Base-by-base conservation (phyloP, 1,284 basidiomycete species). In the Malassezia psittaci region DNA sequence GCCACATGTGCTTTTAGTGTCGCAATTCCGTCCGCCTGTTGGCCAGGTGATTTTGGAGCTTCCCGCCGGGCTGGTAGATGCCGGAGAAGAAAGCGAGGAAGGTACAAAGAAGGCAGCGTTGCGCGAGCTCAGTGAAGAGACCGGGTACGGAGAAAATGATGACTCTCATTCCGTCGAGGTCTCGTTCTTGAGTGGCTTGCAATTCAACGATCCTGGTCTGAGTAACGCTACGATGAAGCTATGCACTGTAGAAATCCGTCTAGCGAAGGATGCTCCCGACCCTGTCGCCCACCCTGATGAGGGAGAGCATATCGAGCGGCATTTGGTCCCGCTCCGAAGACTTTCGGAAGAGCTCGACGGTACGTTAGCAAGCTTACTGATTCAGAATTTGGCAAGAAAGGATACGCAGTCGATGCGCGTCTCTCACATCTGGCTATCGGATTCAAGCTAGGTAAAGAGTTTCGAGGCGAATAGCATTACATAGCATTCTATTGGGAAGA, bases 31-130 rank as follows among this genome's bases (percentile, higher is more conserved):
- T 11, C 63, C 67, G 5, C 68, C 66, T 10, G 64, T 67, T 0
- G 67, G 63, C 8, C 44, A 57, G 24, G 60, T 58, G 35, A 68
- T 72, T 12, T 63, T 75, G 43, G 73, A 75, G 60, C 59, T 75
- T 52, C 72, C 73, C 1, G 73, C 73, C 1, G 73, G 72, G 2
- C 60, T 75, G 11, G 59, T 75, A 24, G 73, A 75, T 40, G 64
- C 59, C 1, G 65, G 68, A 6, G 73, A 74, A 42, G 66, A 66
- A 19, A 67, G 64, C 3, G 60, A 68, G 15, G 60, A 67, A 18
- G 68, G 69, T 8, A 64, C 68, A 19, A 60, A 59, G 42, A 24
- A 61, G n/a, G 73, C 72, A 2, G 72, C 66, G 0, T 54, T 69
- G 36, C 53, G 70, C 12, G 69, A 74, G 46, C 51, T 75, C 15